phyloP scores from a whole-genome alignment of 1,284 basidiomycete genomes.

The Rhodotorula mucilaginosa region DNA sequence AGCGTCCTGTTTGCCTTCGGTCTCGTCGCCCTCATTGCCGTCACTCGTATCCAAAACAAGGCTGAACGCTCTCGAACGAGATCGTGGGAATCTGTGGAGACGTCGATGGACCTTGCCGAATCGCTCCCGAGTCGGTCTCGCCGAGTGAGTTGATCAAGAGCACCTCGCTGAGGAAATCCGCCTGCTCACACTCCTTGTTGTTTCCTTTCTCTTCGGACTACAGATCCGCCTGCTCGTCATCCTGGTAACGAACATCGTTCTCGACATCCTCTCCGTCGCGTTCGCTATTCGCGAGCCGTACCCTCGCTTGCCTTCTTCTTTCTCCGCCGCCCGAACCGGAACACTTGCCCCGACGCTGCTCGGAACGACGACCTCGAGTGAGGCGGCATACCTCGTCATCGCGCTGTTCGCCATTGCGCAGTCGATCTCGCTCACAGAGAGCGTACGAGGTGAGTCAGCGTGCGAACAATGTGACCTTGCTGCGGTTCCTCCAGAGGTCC shows the following conservation, averaged over 20 bases:
- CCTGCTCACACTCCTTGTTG: no score
- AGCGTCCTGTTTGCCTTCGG: background rate
- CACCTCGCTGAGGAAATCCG: no score
- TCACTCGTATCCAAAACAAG: no score
- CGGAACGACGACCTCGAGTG: background rate
- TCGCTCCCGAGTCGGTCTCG: no score
- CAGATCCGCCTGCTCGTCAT: background rate
- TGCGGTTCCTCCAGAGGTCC: no score
- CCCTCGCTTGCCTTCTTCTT: background rate
- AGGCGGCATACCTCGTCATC: background rate
- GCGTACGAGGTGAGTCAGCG: background rate
- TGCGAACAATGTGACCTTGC: no score
- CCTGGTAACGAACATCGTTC: background rate
- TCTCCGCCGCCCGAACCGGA: background rate
- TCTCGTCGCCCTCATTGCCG: background rate
- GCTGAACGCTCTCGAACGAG: no score
- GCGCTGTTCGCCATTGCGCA: background rate
- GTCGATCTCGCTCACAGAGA: background rate
- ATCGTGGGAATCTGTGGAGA: no score
- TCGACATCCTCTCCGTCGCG: constrained; percentile 16
- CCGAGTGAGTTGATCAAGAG: no score
- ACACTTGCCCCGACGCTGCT: constrained; percentile 5
- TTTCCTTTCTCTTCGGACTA: background rate
- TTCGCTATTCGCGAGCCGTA: constrained; percentile 4
- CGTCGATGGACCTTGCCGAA: no score